Base-by-base conservation (phyloP, 768 basidiomycete species). In the Serendipita sp. region DNA sequence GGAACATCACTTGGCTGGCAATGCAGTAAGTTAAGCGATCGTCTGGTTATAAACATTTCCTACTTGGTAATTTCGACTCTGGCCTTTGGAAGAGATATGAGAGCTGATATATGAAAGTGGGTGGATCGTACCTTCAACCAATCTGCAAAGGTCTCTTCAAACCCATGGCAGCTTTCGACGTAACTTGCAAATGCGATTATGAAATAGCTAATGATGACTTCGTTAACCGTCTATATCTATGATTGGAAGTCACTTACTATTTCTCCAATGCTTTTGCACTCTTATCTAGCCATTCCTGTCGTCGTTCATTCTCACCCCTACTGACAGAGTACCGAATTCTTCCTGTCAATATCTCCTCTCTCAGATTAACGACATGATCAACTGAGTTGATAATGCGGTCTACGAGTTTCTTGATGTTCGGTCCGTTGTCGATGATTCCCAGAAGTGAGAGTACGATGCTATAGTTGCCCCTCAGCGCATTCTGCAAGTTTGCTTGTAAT, bases 21-120 rank as follows among this genome's bases (percentile, higher is more conserved):
- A 43, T 40, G 13, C 62, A 44, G 64, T 63, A 18, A 23, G 6
- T 36, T 36, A 23, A 66, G 18, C 40, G 13, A 40, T 40, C n/a
- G 18, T 18, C n/a, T 58, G 43, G 11, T 43, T 23, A 23, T 23
- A 23, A 23, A 23, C 23, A 50, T 27, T 3, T 73, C 88, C 72
- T 70, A 91, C 92, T 90, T 96, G 84, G 87, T 91, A 16, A 99
- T 91, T 71, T 98, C 96, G 2, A 88, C 84, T 46, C 95, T 80
- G 1, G 83, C 75, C 83, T 88, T 64, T 8, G 46, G 48, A 33
- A 1, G 16, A 44, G n/a, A 31, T 0, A 50, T 18, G 29, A 50
- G n/a, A 50, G 2, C 18, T n/a, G 48, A 18, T 50, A 18, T 50
- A 50, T 40, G 40, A 13, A 50, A 8, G 48, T 6, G n/a, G 2